Conservation (phyloP, 371 early-diverging fungal species). For the Coemansia sp. region DNA sequence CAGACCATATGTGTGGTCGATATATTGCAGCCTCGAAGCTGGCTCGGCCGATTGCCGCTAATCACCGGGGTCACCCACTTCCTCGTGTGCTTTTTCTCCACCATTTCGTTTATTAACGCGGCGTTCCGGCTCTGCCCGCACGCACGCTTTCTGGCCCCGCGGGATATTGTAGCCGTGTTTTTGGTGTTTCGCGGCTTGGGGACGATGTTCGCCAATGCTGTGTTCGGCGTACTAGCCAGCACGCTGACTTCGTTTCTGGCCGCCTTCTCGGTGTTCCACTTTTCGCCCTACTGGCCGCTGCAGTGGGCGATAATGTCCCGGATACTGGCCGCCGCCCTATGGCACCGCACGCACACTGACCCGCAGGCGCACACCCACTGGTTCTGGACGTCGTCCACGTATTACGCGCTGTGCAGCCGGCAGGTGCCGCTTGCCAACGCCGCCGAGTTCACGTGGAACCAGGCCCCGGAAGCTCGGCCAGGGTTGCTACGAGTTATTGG, state of each 20-base stretch:
- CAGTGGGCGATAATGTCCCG: conserved; percentile 30
- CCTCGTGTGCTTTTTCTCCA: conserved; percentile 18
- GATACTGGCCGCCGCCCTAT: conserved; percentile 15
- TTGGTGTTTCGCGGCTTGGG: conserved; percentile 27
- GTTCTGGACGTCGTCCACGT: conserved; percentile 18
- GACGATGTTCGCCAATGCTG: conserved; percentile 6
- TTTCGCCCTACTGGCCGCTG: conserved; percentile 9
- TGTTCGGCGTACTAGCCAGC: conserved; percentile 8
- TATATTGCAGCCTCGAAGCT: conserved; percentile 10
- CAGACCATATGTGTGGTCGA: conserved; percentile 3
- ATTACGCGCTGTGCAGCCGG: conserved; percentile 2
- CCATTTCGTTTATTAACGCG: conserved; percentile 27
- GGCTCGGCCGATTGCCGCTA: conserved; percentile 18
- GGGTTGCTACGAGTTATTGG: background rate
- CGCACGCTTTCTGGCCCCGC: conserved; percentile 11
- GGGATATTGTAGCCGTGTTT: conserved; percentile 16
- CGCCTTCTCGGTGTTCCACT: conserved; percentile 2
- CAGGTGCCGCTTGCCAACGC: background rate
- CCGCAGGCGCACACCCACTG: conserved; percentile 1
- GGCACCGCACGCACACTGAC: conserved; percentile 19
- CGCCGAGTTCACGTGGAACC: background rate
- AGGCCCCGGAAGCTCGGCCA: background rate
- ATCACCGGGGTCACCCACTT: conserved; percentile 15
- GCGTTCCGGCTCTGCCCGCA: conserved; percentile 8
- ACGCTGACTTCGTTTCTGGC: conserved; percentile 2